Base-by-base conservation (phyloP, 2,329 filamentous ascomycete species). In the Colletotrichum falcatum region DNA sequence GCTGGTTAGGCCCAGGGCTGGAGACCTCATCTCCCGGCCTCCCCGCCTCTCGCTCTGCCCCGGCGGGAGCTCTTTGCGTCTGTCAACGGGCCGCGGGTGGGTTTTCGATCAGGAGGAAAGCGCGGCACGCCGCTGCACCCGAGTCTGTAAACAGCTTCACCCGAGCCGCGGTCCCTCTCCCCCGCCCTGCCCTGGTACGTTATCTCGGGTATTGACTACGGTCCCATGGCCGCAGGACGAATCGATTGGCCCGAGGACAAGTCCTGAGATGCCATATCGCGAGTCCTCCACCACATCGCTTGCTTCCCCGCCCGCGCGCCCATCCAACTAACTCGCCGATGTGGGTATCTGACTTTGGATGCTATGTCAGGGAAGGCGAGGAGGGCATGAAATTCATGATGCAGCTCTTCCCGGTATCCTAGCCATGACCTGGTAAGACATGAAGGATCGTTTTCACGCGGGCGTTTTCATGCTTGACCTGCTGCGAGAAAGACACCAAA, bases 321-420 rank as follows among this genome's bases (percentile, higher is more conserved):
- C 33, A 8, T 44, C 8, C 35, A 6, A 14, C 20, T 44, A 42
- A 58, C 58, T 60, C 58, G n/a, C 64, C 51, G 58, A 62, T 30
- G 58, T 70, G 44, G 58, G 66, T 58, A 58, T 53, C 49, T 35
- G 49, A 56, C 28, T 56, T 49, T 58, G 49, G 23, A 56, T 66
- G 55, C 9, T 7, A 26, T 28, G 46, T 49, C 42, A 12, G 39
- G 55, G 56, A 61, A 37, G 46, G 42, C n/a, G 39, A 9, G 42
- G 16, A 7, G 16, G 16, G 39, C n/a, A 23, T 7, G n/a, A n/a
- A 14, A 14, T 23, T n/a, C 30, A 33, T 18, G 23, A 66, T 48
- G 42, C 44, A 39, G 28, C 49, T 1, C 12, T 8, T 14, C 30
- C 53, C 33, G 20, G 23, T 23, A 16, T 9, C 26, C 28, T 9